These are phyloP conservation scores for Vitis amurensis DNA, from an alignment of 164 flowering plant genomes.

Conservation along the genomic window DNA sequence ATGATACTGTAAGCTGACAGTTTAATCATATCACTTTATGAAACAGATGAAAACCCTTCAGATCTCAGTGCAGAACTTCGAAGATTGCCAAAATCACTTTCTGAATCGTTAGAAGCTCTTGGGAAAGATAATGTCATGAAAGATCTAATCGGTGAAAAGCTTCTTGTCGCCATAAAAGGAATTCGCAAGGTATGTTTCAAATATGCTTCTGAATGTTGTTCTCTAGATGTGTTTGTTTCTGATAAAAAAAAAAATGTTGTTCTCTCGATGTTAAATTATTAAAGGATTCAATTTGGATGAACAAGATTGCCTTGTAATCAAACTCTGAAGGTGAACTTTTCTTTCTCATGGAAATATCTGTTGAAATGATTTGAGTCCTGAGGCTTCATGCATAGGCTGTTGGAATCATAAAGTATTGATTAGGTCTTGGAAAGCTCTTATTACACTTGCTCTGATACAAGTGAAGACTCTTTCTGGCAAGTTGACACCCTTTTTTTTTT, in stretches of 20 bases:
- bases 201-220: background rate
- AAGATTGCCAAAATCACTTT: conserved; percentile 70
- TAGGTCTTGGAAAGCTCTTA: too few species aligned
- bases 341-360: background rate
- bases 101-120: conserved; percentile 80
- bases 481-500: too few species aligned
- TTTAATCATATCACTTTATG: conserved; percentile 2
- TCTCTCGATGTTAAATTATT: background rate
- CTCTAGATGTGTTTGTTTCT: too few species aligned
- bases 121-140: conserved; percentile 51
- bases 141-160: conserved; percentile 73
- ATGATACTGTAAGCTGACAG: background rate
- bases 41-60: conserved; percentile 68
- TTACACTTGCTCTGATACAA: too few species aligned
- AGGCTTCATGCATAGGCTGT: background rate
- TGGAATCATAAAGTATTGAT: background rate
- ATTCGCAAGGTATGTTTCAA: conserved; percentile 69
- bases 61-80: conserved; percentile 33
- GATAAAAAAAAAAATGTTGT: too few species aligned
- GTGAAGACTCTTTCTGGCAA: too few species aligned
- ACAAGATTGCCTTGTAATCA: background rate
- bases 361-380: background rate
- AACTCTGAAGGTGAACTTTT: background rate
- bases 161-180: conserved; percentile 65
- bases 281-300: background rate